A percentile compares a stretch with the other conserved stretches of the same genome.
Evolutionary conservation across 768 basidiomycete genomes (phyloP).

Genomic region (Paxillus ammoniavirescens): DNA sequence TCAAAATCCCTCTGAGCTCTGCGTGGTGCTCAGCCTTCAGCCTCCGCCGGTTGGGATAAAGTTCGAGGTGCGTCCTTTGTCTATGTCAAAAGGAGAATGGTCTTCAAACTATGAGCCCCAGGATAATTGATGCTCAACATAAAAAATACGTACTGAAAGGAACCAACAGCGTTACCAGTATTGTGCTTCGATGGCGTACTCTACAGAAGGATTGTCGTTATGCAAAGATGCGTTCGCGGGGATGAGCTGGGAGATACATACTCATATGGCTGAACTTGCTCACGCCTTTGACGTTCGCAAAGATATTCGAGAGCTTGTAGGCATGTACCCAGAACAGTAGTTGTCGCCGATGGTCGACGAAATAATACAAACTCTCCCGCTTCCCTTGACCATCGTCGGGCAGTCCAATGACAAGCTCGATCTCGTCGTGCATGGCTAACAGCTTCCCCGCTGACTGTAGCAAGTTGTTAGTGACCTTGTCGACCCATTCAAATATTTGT

Average conservation of each 20-base stretch:
- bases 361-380: constrained; percentile 36
- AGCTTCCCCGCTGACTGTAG: not conserved
- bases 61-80: constrained; percentile 7
- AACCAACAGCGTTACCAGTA: constrained; percentile 21
- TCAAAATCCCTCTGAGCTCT: constrained; percentile 1
- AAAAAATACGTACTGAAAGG: not conserved
- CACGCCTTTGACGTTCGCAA: constrained; percentile 38
- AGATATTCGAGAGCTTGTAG: constrained; percentile 31
- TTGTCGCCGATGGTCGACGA: constrained; percentile 40
- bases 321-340: constrained; percentile 49
- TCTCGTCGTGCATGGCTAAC: not conserved
- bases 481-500: not conserved
- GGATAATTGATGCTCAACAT: not conserved
- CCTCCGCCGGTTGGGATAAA: not conserved
- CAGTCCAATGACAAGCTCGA: constrained; percentile 4
- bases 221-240: not conserved
- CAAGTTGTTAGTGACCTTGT: not conserved
- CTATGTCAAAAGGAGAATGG: not conserved
- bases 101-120: not conserved
- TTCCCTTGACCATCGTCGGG: not conserved
- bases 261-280: constrained; percentile 39
- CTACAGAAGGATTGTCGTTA: constrained; percentile 3
- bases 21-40: not conserved
- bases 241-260: constrained; percentile 18
- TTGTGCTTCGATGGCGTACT: constrained; percentile 13